These are phyloP conservation scores for Backusella luteola DNA, from an alignment of 192 early-diverging fungal genomes.

Conservation along the genomic window DNA sequence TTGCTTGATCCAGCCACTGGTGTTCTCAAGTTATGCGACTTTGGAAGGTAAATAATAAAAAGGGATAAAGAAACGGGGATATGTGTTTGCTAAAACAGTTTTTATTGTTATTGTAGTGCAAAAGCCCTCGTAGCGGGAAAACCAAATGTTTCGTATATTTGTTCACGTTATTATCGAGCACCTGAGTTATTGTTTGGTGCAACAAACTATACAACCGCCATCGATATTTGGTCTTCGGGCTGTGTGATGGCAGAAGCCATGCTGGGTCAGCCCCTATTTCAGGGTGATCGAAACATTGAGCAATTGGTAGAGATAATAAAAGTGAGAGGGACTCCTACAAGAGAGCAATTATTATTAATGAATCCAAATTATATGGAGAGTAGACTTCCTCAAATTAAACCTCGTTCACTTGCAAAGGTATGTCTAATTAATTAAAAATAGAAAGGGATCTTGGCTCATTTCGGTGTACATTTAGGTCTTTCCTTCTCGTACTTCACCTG, in stretches of 20 bases:
- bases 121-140: slow-evolving; percentile 95
- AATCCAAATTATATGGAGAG: slow-evolving; percentile 98
- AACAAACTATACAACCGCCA: slow-evolving; percentile 86
- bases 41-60: slow-evolving; percentile 54
- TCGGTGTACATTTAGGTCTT: slow-evolving; percentile 61
- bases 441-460: not conserved
- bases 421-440: not conserved
- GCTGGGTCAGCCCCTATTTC: slow-evolving; percentile 90
- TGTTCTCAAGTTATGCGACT: slow-evolving; percentile 97
- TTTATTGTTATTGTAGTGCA: slow-evolving; percentile 55
- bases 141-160: slow-evolving; percentile 98
- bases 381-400: slow-evolving; percentile 96
- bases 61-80: not conserved
- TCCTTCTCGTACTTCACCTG: slow-evolving; percentile 75
- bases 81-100: slow-evolving; percentile 27
- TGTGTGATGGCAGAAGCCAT: slow-evolving; percentile 98
- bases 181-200: slow-evolving; percentile 97
- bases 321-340: slow-evolving; percentile 93
- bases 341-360: slow-evolving; percentile 95
- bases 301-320: slow-evolving; percentile 99
- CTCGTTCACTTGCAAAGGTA: slow-evolving; percentile 84
- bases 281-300: slow-evolving; percentile 97
- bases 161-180: slow-evolving; percentile 96
- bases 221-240: slow-evolving; percentile 94
- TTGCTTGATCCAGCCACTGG: slow-evolving; percentile 87